A percentile compares a stretch with the other conserved stretches of the same genome.
Conservation (phyloP, 768 basidiomycete species). For the Tulasnella sp. region DNA sequence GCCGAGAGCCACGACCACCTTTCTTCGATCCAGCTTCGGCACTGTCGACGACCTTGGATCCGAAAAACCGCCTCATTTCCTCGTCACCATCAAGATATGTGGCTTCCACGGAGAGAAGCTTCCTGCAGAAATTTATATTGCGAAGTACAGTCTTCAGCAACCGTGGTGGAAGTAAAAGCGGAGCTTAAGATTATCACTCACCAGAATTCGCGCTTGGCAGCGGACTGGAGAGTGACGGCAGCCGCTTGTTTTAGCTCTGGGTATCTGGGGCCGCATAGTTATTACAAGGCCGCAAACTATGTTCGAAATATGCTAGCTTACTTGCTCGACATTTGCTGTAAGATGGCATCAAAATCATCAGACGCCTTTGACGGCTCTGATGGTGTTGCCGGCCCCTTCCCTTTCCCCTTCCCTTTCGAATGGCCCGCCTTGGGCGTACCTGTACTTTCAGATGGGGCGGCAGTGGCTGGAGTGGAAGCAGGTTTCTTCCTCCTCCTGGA, state of each 20-base stretch:
- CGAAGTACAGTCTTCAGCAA: background rate
- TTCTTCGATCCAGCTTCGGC: conserved; percentile 19
- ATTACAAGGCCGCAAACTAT: background rate
- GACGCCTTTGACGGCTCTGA: conserved; percentile 54
- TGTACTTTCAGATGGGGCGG: conserved; percentile 1
- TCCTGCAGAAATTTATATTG: conserved; percentile 30
- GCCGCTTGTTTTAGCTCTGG: conserved; percentile 10
- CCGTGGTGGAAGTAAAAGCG: background rate
- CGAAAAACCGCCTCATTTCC: conserved; percentile 92
- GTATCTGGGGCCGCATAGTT: background rate
- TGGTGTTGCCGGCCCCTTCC: background rate
- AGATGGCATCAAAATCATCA: conserved; percentile 80
- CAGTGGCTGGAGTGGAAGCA: conserved; percentile 10
- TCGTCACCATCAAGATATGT: conserved; percentile 81
- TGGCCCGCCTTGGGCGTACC: background rate
- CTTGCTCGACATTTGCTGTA: conserved; percentile 82
- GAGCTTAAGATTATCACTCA: background rate
- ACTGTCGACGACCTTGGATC: conserved; percentile 71
- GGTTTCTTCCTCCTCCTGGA: conserved; percentile 39
- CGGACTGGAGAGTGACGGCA: background rate
- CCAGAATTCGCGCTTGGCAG: conserved; percentile 15
- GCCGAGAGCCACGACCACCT: no score
- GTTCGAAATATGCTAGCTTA: conserved; percentile 37
- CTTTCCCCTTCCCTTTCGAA: conserved; percentile 54
- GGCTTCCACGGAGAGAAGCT: conserved; percentile 72